Evolutionary conservation across 345 rosid genomes (phyloP).

Genomic region (Salix koriyanagi): DNA sequence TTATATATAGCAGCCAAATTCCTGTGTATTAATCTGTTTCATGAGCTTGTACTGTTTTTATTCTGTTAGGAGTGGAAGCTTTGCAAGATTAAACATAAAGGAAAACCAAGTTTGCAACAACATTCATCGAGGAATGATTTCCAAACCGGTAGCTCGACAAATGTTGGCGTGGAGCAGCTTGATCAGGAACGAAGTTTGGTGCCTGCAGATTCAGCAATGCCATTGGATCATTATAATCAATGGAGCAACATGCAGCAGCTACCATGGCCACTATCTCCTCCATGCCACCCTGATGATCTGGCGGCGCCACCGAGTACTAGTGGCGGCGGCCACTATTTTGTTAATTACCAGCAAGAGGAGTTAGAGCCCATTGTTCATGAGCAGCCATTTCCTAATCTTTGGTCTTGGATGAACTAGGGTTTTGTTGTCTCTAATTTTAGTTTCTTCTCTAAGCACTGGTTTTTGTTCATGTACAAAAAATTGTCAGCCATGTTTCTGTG

Average conservation of each 20-base stretch:
- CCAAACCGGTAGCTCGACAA: background rate
- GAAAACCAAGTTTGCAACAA: constrained; percentile 9
- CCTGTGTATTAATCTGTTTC: background rate
- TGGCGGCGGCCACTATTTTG: background rate
- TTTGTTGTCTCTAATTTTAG: background rate
- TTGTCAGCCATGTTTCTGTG: too few species aligned
- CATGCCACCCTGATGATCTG: background rate
- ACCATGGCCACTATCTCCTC: background rate
- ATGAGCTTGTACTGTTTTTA: background rate
- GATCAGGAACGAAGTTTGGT: background rate
- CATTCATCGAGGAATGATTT: background rate
- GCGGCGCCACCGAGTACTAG: too few species aligned
- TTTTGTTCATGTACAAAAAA: background rate
- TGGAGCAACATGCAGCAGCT: background rate
- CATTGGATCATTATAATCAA: background rate
- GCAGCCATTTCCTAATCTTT: constrained; percentile 7
- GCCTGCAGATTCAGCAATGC: background rate
- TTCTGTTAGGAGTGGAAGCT: constrained; percentile 14
- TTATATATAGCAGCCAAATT: background rate
- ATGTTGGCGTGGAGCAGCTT: background rate
- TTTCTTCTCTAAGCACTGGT: background rate
- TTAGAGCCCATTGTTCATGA: background rate
- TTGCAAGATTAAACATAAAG: constrained; percentile 18
- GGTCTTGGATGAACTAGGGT: constrained; percentile 16
- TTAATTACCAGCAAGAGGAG: background rate